These are phyloP conservation scores for Periconia sp. DNA, from an alignment of 2,329 filamentous ascomycete species.

Conservation along the genomic window DNA sequence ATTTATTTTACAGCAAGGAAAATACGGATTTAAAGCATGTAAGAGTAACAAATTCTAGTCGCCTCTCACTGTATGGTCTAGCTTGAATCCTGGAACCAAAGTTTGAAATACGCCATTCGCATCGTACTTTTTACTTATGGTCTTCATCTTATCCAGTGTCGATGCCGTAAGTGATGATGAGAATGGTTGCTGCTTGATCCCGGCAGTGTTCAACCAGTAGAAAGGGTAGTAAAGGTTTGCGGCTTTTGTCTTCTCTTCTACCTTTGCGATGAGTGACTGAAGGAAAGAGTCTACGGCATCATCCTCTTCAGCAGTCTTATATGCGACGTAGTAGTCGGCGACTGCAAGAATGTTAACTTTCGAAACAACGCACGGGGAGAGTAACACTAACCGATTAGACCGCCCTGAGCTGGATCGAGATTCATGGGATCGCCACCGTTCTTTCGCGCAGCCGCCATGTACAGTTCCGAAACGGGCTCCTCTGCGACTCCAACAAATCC, in stretches of 20 bases:
- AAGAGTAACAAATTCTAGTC: too few species aligned
- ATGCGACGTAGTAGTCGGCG: not conserved
- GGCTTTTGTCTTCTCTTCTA: not conserved
- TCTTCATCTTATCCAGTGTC: constrained; percentile 41
- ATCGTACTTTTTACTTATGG: constrained; percentile 49
- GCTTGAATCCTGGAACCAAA: constrained; percentile 53
- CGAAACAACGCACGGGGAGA: not conserved
- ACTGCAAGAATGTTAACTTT: not conserved
- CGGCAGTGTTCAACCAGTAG: constrained; percentile 58
- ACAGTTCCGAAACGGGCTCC: not conserved
- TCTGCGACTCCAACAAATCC: not conserved
- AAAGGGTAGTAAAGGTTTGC: constrained; percentile 29
- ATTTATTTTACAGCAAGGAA: too few species aligned
- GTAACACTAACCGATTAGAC: not conserved
- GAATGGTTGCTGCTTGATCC: constrained; percentile 51
- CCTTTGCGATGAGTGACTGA: not conserved
- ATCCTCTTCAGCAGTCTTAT: not conserved
- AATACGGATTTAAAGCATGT: too few species aligned
- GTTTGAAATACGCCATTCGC: constrained; percentile 48
- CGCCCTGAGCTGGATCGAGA: not conserved
- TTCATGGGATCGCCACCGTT: not conserved
- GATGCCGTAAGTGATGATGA: constrained; percentile 51
- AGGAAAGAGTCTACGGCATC: not conserved
- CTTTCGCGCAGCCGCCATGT: not conserved
- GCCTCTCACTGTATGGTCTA: constrained; percentile 24